Base-by-base conservation (phyloP, 805 yeast species). In the Huiozyma sinensis region DNA sequence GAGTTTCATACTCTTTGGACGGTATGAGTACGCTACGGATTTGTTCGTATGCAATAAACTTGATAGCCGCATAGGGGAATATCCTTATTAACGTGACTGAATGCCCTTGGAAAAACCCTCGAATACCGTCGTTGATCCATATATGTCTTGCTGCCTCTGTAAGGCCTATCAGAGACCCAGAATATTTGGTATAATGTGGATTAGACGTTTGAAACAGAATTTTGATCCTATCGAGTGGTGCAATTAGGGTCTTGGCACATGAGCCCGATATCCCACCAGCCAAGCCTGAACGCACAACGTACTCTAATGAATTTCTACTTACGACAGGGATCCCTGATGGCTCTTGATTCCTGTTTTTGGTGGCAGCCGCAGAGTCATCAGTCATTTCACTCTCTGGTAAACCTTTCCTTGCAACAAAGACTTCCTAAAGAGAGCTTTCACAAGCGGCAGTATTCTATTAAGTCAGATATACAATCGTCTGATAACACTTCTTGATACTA, bases 261-360 rank as follows among this genome's bases (percentile, higher is more conserved):
- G 88, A 79, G 1, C 98, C 98, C 0, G 97, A 96, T 3, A 85
- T 54, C 2, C 98, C 98, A 13, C 98, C 98, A 0, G 98, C 95
- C 0, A 88, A 51, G 0, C 95, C 98, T 17, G 94, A 81, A 49
- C 87, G 72, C 33, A 86, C 47, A 12, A 92, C 79, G 63, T 90
- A 92, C 47, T 84, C 90, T 29, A 81, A 50, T 5, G 87, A 79
- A 42, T 76, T 82, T 53, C 82, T 86, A 56, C 84, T 81, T n/a
- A 64, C 24, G 24, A 17, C 24, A 17, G 24, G 24, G 24, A 17
- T 17, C 24, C 24, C 24, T 17, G 24, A 17, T 17, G 24, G 24
- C 24, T 17, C 24, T 17, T 17, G 24, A 17, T 17, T 17, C 24
- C 24, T 17, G 24, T 17, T 17, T 17, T 17, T 17, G 24, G 24